These are phyloP conservation scores for Fagopyrum tataricum DNA, from an alignment of 148 eudicot genomes.

Conservation along the genomic window DNA sequence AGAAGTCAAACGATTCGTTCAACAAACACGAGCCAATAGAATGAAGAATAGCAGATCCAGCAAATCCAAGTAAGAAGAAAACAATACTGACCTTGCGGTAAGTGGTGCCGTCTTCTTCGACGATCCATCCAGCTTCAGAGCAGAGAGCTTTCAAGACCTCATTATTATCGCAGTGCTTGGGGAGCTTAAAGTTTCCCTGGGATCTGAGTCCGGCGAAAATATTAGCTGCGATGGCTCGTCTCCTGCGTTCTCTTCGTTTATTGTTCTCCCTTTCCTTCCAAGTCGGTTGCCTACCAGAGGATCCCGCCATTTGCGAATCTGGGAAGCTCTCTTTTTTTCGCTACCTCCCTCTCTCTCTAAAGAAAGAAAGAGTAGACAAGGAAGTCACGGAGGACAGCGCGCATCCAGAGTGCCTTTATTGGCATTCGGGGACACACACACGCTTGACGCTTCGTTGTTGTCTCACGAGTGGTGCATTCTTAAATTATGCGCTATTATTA, in stretches of 20 bases:
- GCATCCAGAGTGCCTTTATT: not conserved
- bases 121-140: slow-evolving; percentile 60
- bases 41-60: not conserved
- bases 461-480: not conserved
- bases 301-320: slow-evolving; percentile 29
- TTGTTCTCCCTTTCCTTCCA: slow-evolving; percentile 75
- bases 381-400: slow-evolving; percentile 13
- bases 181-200: slow-evolving; percentile 59
- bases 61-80: not conserved
- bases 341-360: not conserved
- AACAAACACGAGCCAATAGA: not conserved
- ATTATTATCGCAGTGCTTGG: slow-evolving; percentile 70
- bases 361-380: slow-evolving; percentile 7
- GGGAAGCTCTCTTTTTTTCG: not conserved
- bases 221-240: slow-evolving; percentile 62
- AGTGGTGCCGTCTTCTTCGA: slow-evolving; percentile 66
- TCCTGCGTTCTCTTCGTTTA: slow-evolving; percentile 52
- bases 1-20: not conserved
- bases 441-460: slow-evolving; percentile 6
- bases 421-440: slow-evolving; percentile 7
- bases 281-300: slow-evolving; percentile 48
- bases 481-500: not conserved
- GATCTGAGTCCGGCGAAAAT: slow-evolving; percentile 56
- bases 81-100: slow-evolving; percentile 40
- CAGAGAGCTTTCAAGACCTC: slow-evolving; percentile 65